Evolutionary conservation across 495 filamentous ascomycete genomes (phyloP).

Genomic region (Cercophora sp.): DNA sequence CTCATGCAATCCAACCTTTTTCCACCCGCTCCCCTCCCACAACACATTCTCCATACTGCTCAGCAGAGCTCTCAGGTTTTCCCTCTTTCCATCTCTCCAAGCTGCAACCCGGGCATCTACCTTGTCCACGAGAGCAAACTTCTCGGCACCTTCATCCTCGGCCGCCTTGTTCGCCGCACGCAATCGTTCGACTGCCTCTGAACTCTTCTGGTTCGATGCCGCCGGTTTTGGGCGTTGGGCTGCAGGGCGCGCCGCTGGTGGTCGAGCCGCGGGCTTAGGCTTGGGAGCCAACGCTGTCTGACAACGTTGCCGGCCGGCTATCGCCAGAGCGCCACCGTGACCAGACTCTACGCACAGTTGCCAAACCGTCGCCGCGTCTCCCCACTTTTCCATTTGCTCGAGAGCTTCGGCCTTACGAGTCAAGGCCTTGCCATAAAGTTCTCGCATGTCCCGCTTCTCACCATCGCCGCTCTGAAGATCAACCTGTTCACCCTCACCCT

Average conservation of each 20-base stretch:
- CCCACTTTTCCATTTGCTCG: slow-evolving; percentile 93
- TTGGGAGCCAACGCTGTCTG: slow-evolving; percentile 74
- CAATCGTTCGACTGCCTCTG: slow-evolving; percentile 70
- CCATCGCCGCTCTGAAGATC: slow-evolving; percentile 54
- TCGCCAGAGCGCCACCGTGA: slow-evolving; percentile 75
- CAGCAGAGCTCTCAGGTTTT: slow-evolving; percentile 84
- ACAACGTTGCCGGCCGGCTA: slow-evolving; percentile 83
- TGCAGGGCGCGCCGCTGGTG: slow-evolving; percentile 39
- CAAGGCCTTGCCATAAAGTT: slow-evolving; percentile 87
- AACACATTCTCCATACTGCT: slow-evolving; percentile 85
- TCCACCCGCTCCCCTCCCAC: slow-evolving; percentile 92
- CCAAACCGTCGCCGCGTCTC: slow-evolving; percentile 77
- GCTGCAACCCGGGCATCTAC: slow-evolving; percentile 71
- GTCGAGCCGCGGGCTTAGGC: slow-evolving; percentile 45
- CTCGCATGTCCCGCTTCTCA: slow-evolving; percentile 79
- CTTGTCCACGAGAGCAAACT: slow-evolving; percentile 77
- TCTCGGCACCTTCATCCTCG: slow-evolving; percentile 83
- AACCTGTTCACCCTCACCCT: slow-evolving; percentile 75
- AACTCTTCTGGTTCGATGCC: slow-evolving; percentile 33
- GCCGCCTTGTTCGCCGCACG: slow-evolving; percentile 78
- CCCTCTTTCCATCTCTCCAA: slow-evolving; percentile 86
- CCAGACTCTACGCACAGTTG: slow-evolving; percentile 75
- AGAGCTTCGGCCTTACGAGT: slow-evolving; percentile 93
- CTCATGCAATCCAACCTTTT: slow-evolving; percentile 91
- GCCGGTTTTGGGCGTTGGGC: slow-evolving; percentile 40